Conservation (phyloP, 2,329 filamentous ascomycete genomes). For the Aspergillus puulaauensis region DNA sequence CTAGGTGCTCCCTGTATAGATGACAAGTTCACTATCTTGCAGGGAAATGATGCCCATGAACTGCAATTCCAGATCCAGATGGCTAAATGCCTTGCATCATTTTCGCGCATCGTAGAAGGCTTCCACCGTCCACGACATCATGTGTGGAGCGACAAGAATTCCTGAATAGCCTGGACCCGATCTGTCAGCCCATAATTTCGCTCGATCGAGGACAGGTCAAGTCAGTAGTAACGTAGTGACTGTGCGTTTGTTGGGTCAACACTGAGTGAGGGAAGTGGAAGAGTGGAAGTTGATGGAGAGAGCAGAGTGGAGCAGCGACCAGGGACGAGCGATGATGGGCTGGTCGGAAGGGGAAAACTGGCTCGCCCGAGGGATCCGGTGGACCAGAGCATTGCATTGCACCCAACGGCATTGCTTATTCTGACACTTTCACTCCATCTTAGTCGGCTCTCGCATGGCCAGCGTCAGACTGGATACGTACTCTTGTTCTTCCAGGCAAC, state of each 20-base stretch:
- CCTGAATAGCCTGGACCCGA: background rate
- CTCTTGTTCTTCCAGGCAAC: slow-evolving; percentile 1
- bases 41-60: background rate
- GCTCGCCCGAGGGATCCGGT: background rate
- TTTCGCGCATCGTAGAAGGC: background rate
- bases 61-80: background rate
- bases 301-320: background rate
- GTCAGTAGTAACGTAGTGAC: background rate
- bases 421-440: background rate
- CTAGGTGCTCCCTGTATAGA: background rate
- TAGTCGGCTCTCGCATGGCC: background rate
- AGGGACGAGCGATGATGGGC: background rate
- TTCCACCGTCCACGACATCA: slow-evolving; percentile 3
- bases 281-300: background rate
- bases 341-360: slow-evolving; percentile 2
- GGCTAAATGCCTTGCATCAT: background rate
- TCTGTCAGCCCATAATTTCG: background rate
- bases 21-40: background rate
- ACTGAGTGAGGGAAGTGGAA: background rate
- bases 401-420: slow-evolving; percentile 7
- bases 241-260: background rate
- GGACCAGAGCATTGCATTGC: background rate
- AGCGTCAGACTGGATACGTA: slow-evolving; percentile 3
- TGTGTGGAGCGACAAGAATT: slow-evolving; percentile 4
- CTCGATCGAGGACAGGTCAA: background rate